Percentiles rank a stretch among this genome's conserved stretches.
phyloP scores from a whole-genome alignment of 345 rosid genomes.

The Turnera subulata region DNA sequence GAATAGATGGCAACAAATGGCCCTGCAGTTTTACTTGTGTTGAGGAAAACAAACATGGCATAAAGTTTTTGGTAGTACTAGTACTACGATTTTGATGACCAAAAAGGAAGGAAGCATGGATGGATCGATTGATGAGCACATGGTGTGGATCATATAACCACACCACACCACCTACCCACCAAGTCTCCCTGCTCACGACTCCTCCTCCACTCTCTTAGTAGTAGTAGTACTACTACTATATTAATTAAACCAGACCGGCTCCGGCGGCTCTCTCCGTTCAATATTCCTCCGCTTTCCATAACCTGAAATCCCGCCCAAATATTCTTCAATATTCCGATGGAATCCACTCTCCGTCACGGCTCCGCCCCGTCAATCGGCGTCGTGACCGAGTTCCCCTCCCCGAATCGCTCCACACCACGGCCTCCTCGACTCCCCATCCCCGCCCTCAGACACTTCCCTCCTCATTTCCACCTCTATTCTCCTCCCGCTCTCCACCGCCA shows the following conservation, averaged over 20 bases:
- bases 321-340: conserved; percentile 33
- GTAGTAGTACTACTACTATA: too few species aligned
- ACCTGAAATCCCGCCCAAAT: background rate
- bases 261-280: background rate
- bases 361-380: conserved; percentile 5
- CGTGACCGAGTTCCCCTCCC: conserved; percentile 36
- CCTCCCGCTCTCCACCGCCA: background rate
- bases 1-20: too few species aligned
- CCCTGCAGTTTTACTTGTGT: too few species aligned
- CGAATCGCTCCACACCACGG: conserved; percentile 25
- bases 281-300: background rate
- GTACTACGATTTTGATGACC: too few species aligned
- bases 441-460: conserved; percentile 21
- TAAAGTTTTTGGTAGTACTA: too few species aligned
- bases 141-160: conserved; percentile 10
- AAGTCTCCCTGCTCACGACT: background rate
- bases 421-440: conserved; percentile 32
- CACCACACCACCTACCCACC: conserved; percentile 4
- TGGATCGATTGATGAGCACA: conserved; percentile 30
- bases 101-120: too few species aligned
- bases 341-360: conserved; percentile 36
- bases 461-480: conserved; percentile 1
- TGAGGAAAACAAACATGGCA: too few species aligned
- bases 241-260: too few species aligned
- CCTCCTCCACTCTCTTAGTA: background rate